phyloP scores from a whole-genome alignment of 441 rosid species.

The Aleurites moluccanus region DNA sequence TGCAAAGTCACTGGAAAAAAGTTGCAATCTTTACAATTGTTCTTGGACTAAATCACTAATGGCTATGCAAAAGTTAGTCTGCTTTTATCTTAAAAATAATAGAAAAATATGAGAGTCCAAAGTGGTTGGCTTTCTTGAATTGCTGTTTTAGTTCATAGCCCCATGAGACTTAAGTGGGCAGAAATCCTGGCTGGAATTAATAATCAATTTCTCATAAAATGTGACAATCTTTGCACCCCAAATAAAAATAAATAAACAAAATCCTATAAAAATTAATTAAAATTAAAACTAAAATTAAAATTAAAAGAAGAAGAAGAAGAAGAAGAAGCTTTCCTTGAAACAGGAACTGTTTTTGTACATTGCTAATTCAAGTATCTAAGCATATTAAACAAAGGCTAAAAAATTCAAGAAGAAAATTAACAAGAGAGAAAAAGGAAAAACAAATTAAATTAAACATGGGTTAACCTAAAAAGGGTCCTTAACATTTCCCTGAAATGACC shows the following conservation, averaged over 20 bases:
- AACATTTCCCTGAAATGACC: constrained; percentile 44
- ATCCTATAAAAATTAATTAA: neutral
- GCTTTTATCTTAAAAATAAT: constrained; percentile 32
- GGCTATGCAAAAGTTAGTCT: constrained; percentile 25
- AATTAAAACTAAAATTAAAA: neutral
- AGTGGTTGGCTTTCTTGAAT: constrained; percentile 33
- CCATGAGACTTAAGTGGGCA: constrained; percentile 44
- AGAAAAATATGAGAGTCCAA: constrained; percentile 21
- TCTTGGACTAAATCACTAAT: constrained; percentile 2
- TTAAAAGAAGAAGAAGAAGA: too few species aligned
- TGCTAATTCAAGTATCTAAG: constrained; percentile 46
- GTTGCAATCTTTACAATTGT: neutral
- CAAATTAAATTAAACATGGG: constrained; percentile 35
- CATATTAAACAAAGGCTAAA: constrained; percentile 38
- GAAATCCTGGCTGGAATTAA: constrained; percentile 46
- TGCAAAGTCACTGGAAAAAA: neutral
- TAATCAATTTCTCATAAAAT: constrained; percentile 37
- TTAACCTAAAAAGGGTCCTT: constrained; percentile 40
- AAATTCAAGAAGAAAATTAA: constrained; percentile 6
- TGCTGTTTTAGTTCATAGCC: constrained; percentile 37
- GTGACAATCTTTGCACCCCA: constrained; percentile 24
- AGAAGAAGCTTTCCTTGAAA: constrained; percentile 32
- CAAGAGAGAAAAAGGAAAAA: constrained; percentile 21
- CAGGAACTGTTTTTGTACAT: constrained; percentile 62
- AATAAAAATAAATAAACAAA: neutral